Percentiles rank a stretch among this genome's conserved stretches.
Evolutionary conservation across 805 yeast genomes (phyloP).

Genomic region (Hanseniaspora mollemarum): DNA sequence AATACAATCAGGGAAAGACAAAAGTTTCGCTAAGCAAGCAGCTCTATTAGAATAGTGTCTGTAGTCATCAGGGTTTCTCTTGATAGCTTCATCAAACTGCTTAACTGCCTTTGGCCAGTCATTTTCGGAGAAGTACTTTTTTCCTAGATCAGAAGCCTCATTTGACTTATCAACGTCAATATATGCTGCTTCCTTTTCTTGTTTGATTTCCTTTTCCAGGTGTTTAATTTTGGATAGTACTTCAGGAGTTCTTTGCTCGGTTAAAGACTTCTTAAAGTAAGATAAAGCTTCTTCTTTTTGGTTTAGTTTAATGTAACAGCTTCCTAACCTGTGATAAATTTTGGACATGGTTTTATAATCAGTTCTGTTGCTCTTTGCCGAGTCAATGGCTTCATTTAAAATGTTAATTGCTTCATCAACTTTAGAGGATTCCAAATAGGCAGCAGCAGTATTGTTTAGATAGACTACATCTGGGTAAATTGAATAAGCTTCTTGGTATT

Average conservation of each 20-base stretch:
- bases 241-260: conserved; percentile 96
- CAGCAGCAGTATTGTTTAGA: conserved; percentile 94
- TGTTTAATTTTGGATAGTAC: conserved; percentile 75
- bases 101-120: conserved; percentile 96
- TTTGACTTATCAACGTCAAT: conserved; percentile 88
- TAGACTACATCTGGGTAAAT: conserved; percentile 74
- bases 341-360: conserved; percentile 88
- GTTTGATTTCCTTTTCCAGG: conserved; percentile 76
- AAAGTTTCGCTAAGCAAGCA: conserved; percentile 83
- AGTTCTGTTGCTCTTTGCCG: conserved; percentile 80
- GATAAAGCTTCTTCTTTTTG: conserved; percentile 64
- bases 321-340: conserved; percentile 86
- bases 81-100: conserved; percentile 88
- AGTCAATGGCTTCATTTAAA: conserved; percentile 70
- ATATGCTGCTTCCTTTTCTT: conserved; percentile 63
- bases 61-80: conserved; percentile 93
- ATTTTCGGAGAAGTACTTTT: conserved; percentile 72
- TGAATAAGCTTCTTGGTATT: conserved; percentile 80
- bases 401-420: conserved; percentile 74
- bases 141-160: conserved; percentile 87
- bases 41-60: conserved; percentile 97
- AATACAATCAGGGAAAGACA: conserved; percentile 96
- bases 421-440: conserved; percentile 92
- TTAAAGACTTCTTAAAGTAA: conserved; percentile 76
- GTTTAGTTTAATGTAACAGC: conserved; percentile 60